Percentiles rank a stretch among this genome's conserved stretches.
phyloP scores from a whole-genome alignment of 1,139 yeast species.

The Hyphopichia khmerensis region DNA sequence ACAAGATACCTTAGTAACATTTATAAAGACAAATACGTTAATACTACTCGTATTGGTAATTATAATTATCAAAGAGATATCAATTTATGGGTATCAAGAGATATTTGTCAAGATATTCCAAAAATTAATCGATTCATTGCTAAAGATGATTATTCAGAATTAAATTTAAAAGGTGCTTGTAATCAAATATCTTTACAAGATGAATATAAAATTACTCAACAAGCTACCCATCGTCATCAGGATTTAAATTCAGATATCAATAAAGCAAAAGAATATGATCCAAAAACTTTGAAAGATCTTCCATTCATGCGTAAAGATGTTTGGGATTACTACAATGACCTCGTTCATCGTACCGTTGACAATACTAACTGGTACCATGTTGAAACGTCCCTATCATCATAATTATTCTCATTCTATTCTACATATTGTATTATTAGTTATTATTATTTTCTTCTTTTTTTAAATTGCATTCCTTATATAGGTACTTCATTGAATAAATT shows the following conservation, averaged over 20 bases:
- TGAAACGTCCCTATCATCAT: not conserved
- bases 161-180: conserved; percentile 31
- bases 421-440: not conserved
- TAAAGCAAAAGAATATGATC: conserved; percentile 17
- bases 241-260: conserved; percentile 25
- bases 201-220: conserved; percentile 29
- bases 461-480: not conserved
- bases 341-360: conserved; percentile 19
- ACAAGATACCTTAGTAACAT: conserved; percentile 38
- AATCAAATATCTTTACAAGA: conserved; percentile 24
- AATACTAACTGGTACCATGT: conserved; percentile 24
- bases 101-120: conserved; percentile 21
- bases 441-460: not conserved
- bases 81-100: conserved; percentile 44
- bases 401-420: not conserved
- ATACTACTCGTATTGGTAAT: conserved; percentile 23
- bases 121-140: conserved; percentile 23
- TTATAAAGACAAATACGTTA: conserved; percentile 33
- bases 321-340: conserved; percentile 39
- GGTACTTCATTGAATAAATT: not conserved
- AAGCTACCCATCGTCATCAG: conserved; percentile 23
- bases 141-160: conserved; percentile 12
- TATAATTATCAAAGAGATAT: conserved; percentile 42
- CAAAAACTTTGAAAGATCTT: conserved; percentile 22
- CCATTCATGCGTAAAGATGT: conserved; percentile 37